Base-by-base conservation (phyloP, 805 yeast genomes). In the Cyberlindnera lachancei region DNA sequence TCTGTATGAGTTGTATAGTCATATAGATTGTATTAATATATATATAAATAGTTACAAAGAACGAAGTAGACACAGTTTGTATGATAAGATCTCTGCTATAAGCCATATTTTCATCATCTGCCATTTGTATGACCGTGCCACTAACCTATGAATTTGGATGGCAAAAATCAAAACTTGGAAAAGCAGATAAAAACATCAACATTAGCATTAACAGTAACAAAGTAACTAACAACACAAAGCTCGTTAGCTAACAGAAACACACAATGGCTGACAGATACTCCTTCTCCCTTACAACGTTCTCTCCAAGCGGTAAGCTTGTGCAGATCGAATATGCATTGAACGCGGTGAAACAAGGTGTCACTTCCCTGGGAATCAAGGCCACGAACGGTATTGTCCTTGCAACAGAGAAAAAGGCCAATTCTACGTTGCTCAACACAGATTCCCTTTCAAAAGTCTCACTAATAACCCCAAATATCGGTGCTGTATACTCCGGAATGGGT, bases 401-500 rank as follows among this genome's bases (percentile, higher is more conserved):
- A 45, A 90, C 99, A 2, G 98, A 92, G 57, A 83, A 90, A 66
- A 88, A 88, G 53, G 72, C 90, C 20, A 70, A 79, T 29, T 85
- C 96, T 8, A 68, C 82, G 11, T 70, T 92, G 41, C 73, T 86
- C 33, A 78, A 84, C 45, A 63, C 74, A 22, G 94, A 82, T 30
- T 71, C 85, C 31, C 68, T 82, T 37, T 70, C 80, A 31, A 92
- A 92, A 55, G 78, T 92, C 23, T 80, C 84, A 30, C 61, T 73
- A 40, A 73, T 92, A 50, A 87, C 98, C 5, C 97, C 98, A 23
- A 87, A 92, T 55, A 83, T 90, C 48, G 98, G 96, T 36, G 86
- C 92, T 71, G 88, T 94, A 4, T 92, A 92, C 61, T 72, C 95
- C 6, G 99, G 99, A 14, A 88, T 92, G 97, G 97, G 97, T 17